phyloP scores from a whole-genome alignment of 2,329 filamentous ascomycete species.

The Coleophoma eucalyptorum region DNA sequence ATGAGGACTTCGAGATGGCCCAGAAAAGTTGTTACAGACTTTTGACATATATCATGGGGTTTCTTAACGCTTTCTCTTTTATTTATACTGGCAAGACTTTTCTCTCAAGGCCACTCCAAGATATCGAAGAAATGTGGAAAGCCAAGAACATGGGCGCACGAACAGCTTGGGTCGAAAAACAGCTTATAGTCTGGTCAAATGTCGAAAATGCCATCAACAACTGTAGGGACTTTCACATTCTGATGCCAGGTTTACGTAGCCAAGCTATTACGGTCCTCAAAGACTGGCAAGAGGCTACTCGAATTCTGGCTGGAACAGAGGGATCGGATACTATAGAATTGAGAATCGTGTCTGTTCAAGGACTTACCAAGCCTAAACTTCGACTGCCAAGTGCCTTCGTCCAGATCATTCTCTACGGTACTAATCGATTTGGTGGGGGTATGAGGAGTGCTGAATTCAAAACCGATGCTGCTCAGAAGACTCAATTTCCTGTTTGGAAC shows the following conservation, averaged over 20 bases:
- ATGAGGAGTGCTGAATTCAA: conserved; percentile 8
- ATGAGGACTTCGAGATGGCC: conserved; percentile 8
- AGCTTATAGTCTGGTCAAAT: conserved; percentile 12
- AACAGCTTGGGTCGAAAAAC: conserved; percentile 14
- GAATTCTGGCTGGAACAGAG: conserved; percentile 8
- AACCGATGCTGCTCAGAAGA: conserved; percentile 9
- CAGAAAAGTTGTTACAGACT: conserved; percentile 15
- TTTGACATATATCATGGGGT: conserved; percentile 15
- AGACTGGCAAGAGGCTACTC: conserved; percentile 11
- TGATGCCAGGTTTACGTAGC: conserved; percentile 3
- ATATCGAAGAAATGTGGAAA: conserved; percentile 11
- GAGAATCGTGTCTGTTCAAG: conserved; percentile 10
- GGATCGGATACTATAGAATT: conserved; percentile 9
- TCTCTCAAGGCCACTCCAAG: conserved; percentile 8
- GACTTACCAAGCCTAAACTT: conserved; percentile 12
- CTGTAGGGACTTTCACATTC: conserved; percentile 10
- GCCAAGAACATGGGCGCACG: conserved; percentile 10
- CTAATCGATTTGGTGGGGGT: conserved; percentile 2
- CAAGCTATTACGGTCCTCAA: conserved; percentile 10
- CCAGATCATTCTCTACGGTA: conserved; percentile 8
- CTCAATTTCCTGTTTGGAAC: conserved; percentile 14
- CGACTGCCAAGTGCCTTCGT: conserved; percentile 5
- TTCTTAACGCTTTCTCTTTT: conserved; percentile 7
- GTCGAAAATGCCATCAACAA: conserved; percentile 8
- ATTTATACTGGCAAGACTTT: conserved; percentile 14